phyloP scores from a whole-genome alignment of 768 basidiomycete genomes.

The Phylloporus rhodoxanthus region DNA sequence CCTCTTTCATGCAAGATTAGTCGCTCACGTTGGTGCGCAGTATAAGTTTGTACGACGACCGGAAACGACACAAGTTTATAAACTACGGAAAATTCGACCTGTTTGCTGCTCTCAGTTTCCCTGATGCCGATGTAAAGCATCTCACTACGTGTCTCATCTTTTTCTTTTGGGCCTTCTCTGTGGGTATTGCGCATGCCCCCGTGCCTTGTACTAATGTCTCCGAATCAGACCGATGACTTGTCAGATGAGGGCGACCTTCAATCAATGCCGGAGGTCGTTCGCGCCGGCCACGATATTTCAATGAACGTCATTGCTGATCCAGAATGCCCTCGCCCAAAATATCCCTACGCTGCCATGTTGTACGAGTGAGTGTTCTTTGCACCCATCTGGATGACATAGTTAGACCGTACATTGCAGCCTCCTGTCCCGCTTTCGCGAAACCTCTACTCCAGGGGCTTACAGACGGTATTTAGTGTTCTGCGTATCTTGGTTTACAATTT shows the following conservation, averaged over 20 bases:
- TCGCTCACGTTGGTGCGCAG: constrained; percentile 10
- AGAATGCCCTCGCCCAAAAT: constrained; percentile 25
- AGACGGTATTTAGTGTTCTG: constrained; percentile 20
- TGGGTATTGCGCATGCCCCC: constrained; percentile 8
- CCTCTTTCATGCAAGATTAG: background rate
- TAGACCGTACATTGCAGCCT: constrained; percentile 16
- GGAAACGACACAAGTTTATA: constrained; percentile 31
- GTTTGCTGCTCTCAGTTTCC: constrained; percentile 36
- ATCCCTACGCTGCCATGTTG: constrained; percentile 36
- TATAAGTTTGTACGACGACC: constrained; percentile 31
- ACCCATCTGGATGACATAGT: constrained; percentile 10
- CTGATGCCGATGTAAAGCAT: constrained; percentile 33
- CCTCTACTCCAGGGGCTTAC: constrained; percentile 34
- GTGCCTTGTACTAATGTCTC: constrained; percentile 2
- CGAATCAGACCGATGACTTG: constrained; percentile 31
- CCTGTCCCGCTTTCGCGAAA: constrained; percentile 31
- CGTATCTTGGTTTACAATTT: background rate
- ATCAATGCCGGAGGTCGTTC: constrained; percentile 31
- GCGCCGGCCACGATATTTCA: constrained; percentile 32
- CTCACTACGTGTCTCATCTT: constrained; percentile 34
- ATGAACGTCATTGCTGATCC: constrained; percentile 25
- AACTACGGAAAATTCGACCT: constrained; percentile 36
- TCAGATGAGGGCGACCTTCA: constrained; percentile 34
- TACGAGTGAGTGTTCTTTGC: constrained; percentile 29
- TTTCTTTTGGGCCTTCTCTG: constrained; percentile 37